Evolutionary conservation across 805 yeast species (phyloP), one percentile per base, ranked within the genome.

Genomic region (Spencermartinsiella europaea): DNA sequence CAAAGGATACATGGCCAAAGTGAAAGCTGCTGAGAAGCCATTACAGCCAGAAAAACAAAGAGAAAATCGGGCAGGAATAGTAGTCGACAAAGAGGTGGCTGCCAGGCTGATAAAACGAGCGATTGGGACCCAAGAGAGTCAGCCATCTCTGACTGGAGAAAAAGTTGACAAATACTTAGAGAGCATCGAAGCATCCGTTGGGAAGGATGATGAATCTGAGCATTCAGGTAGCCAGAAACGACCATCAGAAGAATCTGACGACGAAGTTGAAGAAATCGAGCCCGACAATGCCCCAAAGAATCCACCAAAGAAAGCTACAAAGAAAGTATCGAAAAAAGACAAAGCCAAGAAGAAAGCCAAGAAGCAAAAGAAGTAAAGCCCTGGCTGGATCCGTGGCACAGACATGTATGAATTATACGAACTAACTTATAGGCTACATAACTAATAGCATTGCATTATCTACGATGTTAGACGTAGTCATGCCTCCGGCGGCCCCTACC

Each of bases 1-100:
- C 35, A 84, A 83, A 60, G 58, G 71, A n/a, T 83, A 82, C 53
- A 82, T 84, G 80, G 73, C 73, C 34, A 72, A 80, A 57, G 72
- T 77, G 33, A 77, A 77, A 53, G 68, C 59, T 2, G 50, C 49
- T 4, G 49, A 31, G 22, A 41, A 15, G 47, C 31, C 12, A 54
- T 38, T 50, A 48, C 28, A 40, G 45, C 48, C 44, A 55, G 28
- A 51, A 59, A 47, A 46, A 63, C 34, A 4, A 16, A 4, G 20
- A 40, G 37, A 34, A 41, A 47, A 16, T 22, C 15, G 31, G 25
- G 28, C 39, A 3, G n/a, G 38, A 3, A 28, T 17, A 15, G 22
- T 22, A 17, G 63, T 62, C 3, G 67, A 68, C 34, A 60, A 66
- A 3, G 66, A 65, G 16, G 68, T 66, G n/a, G 77, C 81, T 0